Percentiles rank a stretch among this genome's conserved stretches.
Conservation (phyloP, 495 filamentous ascomycete genomes). For the Elasticomyces elasticus region DNA sequence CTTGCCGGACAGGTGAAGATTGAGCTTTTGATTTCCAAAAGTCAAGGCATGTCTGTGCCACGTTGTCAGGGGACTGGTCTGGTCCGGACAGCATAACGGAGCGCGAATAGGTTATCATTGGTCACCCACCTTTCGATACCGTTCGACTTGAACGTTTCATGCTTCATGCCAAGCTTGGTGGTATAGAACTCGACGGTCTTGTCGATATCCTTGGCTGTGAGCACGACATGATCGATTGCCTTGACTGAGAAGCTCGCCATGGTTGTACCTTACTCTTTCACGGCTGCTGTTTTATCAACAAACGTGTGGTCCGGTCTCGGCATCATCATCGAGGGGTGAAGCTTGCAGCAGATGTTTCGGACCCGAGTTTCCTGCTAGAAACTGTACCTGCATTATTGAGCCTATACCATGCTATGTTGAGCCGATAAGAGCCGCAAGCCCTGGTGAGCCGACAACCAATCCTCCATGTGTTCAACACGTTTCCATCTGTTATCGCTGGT, state of each 20-base stretch:
- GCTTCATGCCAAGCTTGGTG: slow-evolving; percentile 40
- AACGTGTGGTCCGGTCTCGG: too few species aligned
- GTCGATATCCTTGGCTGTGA: slow-evolving; percentile 41
- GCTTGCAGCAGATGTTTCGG: too few species aligned
- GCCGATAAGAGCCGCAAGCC: neutral
- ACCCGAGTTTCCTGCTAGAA: too few species aligned
- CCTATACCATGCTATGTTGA: neutral
- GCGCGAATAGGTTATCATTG: neutral
- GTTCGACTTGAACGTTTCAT: slow-evolving; percentile 36
- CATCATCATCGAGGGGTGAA: too few species aligned
- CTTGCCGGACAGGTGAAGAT: slow-evolving; percentile 42
- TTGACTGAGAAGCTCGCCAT: slow-evolving; percentile 26
- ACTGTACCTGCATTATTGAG: neutral
- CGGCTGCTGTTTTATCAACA: too few species aligned
- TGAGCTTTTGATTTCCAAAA: slow-evolving; percentile 47
- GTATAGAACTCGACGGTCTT: slow-evolving; percentile 42
- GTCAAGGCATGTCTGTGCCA: slow-evolving; percentile 36
- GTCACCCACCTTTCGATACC: slow-evolving; percentile 12
- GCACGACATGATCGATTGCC: slow-evolving; percentile 45
- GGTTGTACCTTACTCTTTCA: too few species aligned
- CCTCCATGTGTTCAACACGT: too few species aligned
- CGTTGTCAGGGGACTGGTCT: neutral
- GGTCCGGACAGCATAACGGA: too few species aligned
- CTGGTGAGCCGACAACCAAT: too few species aligned
- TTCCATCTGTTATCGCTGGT: neutral